Percentiles rank a stretch among this genome's conserved stretches.
Evolutionary conservation across 2,329 filamentous ascomycete species (phyloP).

Genomic region (Penicillium sp.): DNA sequence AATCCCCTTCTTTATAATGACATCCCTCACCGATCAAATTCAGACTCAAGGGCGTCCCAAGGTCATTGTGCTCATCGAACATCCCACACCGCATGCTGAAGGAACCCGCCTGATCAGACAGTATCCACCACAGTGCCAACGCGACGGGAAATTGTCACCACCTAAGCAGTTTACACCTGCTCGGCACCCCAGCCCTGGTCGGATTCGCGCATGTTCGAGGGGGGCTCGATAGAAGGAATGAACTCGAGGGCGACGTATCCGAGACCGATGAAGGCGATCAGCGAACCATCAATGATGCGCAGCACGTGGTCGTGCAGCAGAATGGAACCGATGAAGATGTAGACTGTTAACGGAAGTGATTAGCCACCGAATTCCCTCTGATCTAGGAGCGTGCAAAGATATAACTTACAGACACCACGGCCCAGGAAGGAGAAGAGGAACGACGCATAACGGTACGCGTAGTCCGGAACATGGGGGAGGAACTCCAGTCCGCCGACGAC

Average conservation of each 20-base stretch:
- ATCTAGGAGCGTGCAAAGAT: background rate
- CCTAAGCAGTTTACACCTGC: conserved; percentile 59
- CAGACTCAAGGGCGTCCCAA: background rate
- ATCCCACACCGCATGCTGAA: conserved; percentile 20
- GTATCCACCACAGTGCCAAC: background rate
- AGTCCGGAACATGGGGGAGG: conserved; percentile 77
- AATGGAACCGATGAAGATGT: conserved; percentile 90
- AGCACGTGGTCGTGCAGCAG: conserved; percentile 68
- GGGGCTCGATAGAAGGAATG: conserved; percentile 74
- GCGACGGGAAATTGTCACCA: background rate
- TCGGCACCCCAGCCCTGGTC: conserved; percentile 75
- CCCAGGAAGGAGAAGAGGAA: conserved; percentile 98
- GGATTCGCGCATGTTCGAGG: conserved; percentile 77
- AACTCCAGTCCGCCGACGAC: conserved; percentile 79
- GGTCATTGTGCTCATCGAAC: background rate
- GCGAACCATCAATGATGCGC: conserved; percentile 72
- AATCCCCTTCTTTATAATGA: background rate
- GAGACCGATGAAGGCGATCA: conserved; percentile 76
- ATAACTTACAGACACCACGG: conserved; percentile 81
- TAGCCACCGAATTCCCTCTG: background rate
- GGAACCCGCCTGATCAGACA: background rate
- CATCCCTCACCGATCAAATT: background rate
- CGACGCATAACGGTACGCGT: conserved; percentile 88
- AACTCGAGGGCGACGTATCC: conserved; percentile 76
- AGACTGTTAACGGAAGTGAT: conserved; percentile 61